phyloP scores from a whole-genome alignment of 2,329 filamentous ascomycete genomes.

The Leptographium procerum region DNA sequence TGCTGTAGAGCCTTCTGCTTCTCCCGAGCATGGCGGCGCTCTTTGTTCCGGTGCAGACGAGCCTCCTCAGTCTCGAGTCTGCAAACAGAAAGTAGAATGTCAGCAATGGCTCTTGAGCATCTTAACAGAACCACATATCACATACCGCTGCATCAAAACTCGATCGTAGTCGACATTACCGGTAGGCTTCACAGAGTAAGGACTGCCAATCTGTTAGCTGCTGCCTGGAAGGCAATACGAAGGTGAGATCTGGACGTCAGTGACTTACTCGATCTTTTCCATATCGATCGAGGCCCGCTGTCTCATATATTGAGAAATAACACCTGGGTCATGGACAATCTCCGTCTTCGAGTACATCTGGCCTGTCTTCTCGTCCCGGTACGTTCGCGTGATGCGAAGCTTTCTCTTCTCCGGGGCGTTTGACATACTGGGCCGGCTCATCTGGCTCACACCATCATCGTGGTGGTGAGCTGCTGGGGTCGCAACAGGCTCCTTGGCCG shows the following conservation, averaged over 20 bases:
- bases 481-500: slow-evolving; percentile 57
- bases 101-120: too few species aligned
- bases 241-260: not conserved
- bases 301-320: slow-evolving; percentile 84
- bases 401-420: slow-evolving; percentile 58
- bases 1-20: slow-evolving; percentile 65
- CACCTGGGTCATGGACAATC: slow-evolving; percentile 66
- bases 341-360: slow-evolving; percentile 51
- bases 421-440: slow-evolving; percentile 54
- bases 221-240: not conserved
- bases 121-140: not conserved
- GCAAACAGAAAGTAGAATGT: not conserved
- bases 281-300: slow-evolving; percentile 57
- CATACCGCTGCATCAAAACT: slow-evolving; percentile 46
- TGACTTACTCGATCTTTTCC: slow-evolving; percentile 57
- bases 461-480: slow-evolving; percentile 35
- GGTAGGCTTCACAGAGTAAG: slow-evolving; percentile 50
- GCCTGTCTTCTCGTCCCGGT: slow-evolving; percentile 42
- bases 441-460: slow-evolving; percentile 73
- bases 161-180: slow-evolving; percentile 56
- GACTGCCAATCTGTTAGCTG: slow-evolving; percentile 22
- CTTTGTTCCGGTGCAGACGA: slow-evolving; percentile 82
- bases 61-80: slow-evolving; percentile 52
- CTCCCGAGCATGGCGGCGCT: slow-evolving; percentile 79
- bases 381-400: slow-evolving; percentile 60